These are phyloP conservation scores for Whalleya microplaca DNA, from an alignment of 2,329 filamentous ascomycete species.

Conservation along the genomic window DNA sequence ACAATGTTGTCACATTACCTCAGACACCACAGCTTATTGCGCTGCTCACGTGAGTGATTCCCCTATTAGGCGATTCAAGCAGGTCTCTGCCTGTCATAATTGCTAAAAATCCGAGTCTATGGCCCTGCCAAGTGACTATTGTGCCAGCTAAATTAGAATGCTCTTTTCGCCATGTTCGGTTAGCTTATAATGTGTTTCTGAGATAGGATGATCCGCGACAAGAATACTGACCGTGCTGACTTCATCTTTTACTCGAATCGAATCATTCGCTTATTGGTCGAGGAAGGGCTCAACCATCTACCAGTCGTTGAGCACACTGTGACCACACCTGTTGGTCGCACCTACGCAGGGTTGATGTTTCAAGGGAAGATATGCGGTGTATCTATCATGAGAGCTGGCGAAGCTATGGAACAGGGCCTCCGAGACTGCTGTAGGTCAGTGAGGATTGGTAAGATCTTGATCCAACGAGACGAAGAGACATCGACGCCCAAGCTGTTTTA, in stretches of 20 bases:
- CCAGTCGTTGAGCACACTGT: slow-evolving; percentile 88
- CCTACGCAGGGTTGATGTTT: slow-evolving; percentile 90
- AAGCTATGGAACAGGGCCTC: slow-evolving; percentile 97
- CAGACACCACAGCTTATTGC: slow-evolving; percentile 98
- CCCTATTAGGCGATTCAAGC: slow-evolving; percentile 23
- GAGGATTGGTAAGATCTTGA: slow-evolving; percentile 96
- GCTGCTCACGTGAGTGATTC: slow-evolving; percentile 81
- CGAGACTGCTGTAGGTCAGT: slow-evolving; percentile 98
- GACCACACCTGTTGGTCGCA: slow-evolving; percentile 85
- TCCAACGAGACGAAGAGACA: slow-evolving; percentile 96
- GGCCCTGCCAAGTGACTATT: background rate
- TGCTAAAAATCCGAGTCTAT: too few relatives aligned
- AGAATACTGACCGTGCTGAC: slow-evolving; percentile 85
- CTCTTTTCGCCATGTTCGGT: slow-evolving; percentile 17
- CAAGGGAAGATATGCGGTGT: slow-evolving; percentile 98
- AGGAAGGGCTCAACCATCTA: slow-evolving; percentile 96
- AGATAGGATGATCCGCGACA: slow-evolving; percentile 89
- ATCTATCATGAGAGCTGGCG: slow-evolving; percentile 96
- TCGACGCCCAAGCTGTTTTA: slow-evolving; percentile 92
- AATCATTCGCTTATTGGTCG: slow-evolving; percentile 93
- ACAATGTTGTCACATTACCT: slow-evolving; percentile 86
- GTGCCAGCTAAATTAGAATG: slow-evolving; percentile 5
- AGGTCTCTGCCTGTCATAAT: background rate
- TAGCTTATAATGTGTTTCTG: slow-evolving; percentile 18
- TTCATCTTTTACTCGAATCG: slow-evolving; percentile 99